phyloP scores from a whole-genome alignment of 805 yeast species.

The Sugiyamaella valdiviana region DNA sequence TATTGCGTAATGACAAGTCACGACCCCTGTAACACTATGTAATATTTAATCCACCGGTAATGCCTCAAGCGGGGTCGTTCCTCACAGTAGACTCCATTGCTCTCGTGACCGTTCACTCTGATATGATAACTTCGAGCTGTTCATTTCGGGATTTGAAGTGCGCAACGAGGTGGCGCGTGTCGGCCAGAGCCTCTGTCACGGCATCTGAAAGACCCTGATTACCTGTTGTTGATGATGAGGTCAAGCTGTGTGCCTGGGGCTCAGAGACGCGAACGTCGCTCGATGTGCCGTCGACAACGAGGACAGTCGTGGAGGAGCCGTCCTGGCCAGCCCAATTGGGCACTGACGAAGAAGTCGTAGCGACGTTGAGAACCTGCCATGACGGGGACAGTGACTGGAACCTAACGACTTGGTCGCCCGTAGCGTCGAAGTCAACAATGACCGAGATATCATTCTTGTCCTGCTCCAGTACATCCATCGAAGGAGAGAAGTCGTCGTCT shows the following conservation, averaged over 20 bases:
- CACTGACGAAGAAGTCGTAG: slow-evolving; percentile 13
- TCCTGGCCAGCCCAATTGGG: slow-evolving; percentile 12
- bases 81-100: no score
- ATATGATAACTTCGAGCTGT: slow-evolving; percentile 9
- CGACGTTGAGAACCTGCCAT: slow-evolving; percentile 33
- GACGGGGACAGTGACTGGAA: slow-evolving; percentile 33
- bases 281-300: slow-evolving; percentile 10
- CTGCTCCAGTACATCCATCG: slow-evolving; percentile 29
- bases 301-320: not conserved
- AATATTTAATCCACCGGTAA: not conserved
- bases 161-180: not conserved
- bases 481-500: slow-evolving; percentile 33
- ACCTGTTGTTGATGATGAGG: not conserved
- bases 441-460: slow-evolving; percentile 29
- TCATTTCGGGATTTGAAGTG: slow-evolving; percentile 15
- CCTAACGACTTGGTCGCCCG: slow-evolving; percentile 27
- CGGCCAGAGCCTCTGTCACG: not conserved
- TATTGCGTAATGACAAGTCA: not conserved
- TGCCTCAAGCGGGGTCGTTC: no score
- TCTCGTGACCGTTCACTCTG: not conserved
- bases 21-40: not conserved
- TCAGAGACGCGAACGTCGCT: not conserved
- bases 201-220: not conserved
- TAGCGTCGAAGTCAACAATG: slow-evolving; percentile 33
- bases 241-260: not conserved